These are phyloP conservation scores for Annulohypoxylon stygium DNA, from an alignment of 495 filamentous ascomycete genomes.

Conservation along the genomic window DNA sequence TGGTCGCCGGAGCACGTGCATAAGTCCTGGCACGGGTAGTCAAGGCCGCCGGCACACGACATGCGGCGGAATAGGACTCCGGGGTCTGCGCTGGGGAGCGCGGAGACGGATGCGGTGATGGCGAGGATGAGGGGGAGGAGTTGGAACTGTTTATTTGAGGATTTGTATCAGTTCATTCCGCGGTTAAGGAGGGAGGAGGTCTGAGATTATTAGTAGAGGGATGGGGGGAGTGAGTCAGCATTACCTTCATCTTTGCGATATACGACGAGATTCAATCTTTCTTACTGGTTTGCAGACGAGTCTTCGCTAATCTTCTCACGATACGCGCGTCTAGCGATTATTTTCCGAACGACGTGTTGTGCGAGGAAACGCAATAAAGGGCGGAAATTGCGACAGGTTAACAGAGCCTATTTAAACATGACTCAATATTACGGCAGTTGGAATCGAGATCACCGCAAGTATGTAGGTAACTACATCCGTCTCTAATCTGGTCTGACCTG, in stretches of 20 bases:
- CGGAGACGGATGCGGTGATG: slow-evolving; percentile 5
- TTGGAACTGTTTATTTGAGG: slow-evolving; percentile 16
- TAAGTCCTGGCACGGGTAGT: slow-evolving; percentile 39
- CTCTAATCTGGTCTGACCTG: slow-evolving; percentile 8
- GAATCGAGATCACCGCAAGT: neutral
- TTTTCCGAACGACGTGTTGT: neutral
- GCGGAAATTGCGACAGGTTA: neutral
- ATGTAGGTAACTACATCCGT: neutral
- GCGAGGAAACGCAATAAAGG: neutral
- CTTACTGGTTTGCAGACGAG: neutral
- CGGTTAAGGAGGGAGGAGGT: neutral
- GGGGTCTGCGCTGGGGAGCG: slow-evolving; percentile 1
- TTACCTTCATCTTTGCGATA: slow-evolving; percentile 8
- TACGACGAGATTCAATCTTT: neutral
- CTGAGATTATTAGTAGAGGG: no score
- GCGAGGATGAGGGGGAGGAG: slow-evolving; percentile 13
- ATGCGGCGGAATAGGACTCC: slow-evolving; percentile 17
- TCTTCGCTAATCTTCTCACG: neutral
- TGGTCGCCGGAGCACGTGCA: slow-evolving; percentile 33
- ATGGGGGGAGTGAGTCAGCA: neutral
- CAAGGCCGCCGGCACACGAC: slow-evolving; percentile 42
- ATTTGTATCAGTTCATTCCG: neutral
- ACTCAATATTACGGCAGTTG: neutral
- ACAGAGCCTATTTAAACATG: neutral
- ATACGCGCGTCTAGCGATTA: neutral